Percentiles rank a stretch among this genome's conserved stretches.
Evolutionary conservation across 2,329 filamentous ascomycete genomes (phyloP).

Genomic region (Alternaria infectoria): DNA sequence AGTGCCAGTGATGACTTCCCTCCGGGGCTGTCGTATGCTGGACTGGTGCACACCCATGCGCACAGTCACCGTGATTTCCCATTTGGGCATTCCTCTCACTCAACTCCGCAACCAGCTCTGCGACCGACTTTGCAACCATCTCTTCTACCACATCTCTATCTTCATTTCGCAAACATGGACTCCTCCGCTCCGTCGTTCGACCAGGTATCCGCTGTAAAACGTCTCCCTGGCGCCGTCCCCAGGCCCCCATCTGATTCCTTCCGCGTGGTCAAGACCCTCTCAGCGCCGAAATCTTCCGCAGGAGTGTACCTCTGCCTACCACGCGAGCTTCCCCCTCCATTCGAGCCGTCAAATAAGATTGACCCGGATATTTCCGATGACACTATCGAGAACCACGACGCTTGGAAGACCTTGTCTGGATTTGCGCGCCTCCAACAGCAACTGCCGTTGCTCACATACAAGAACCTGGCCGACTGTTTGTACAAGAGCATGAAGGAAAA

Average conservation of each 20-base stretch:
- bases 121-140: not conserved
- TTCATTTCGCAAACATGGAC: not conserved
- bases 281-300: not conserved
- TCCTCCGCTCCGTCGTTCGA: not conserved
- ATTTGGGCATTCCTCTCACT: not conserved
- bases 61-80: not conserved
- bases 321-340: not conserved
- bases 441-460: not conserved
- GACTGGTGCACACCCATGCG: not conserved
- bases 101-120: not conserved
- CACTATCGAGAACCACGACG: not conserved
- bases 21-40: not conserved
- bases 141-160: not conserved
- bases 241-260: constrained; percentile 11
- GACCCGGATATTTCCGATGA: not conserved
- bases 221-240: not conserved
- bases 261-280: constrained; percentile 8
- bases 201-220: not conserved
- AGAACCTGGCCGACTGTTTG: not conserved
- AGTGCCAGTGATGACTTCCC: not conserved
- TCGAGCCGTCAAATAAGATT: not conserved
- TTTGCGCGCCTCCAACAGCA: not conserved
- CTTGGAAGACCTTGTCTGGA: not conserved
- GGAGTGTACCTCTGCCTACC: constrained; percentile 13
- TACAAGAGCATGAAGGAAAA: not conserved